Conservation (phyloP, 2,329 filamentous ascomycete species). For the Diplodia intermedia region DNA sequence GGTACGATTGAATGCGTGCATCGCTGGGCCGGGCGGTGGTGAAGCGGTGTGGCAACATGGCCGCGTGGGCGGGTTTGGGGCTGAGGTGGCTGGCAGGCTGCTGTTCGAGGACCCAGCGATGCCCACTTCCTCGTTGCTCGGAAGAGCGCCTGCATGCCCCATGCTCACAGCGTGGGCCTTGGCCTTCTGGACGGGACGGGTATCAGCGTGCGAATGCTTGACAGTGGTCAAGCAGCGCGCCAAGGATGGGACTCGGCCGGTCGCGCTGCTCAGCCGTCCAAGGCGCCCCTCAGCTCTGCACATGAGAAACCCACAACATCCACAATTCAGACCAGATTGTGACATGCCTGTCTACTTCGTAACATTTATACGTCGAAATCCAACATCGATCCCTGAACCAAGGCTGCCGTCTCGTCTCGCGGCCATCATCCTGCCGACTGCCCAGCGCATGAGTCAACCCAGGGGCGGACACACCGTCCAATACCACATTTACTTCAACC, state of each 20-base stretch:
- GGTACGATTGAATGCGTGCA: neutral
- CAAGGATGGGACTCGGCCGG: neutral
- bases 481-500: constrained; percentile 7
- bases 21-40: neutral
- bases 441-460: neutral
- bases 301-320: neutral
- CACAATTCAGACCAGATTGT: neutral
- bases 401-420: neutral
- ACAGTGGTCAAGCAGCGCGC: neutral
- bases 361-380: neutral
- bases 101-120: constrained; percentile 1
- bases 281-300: neutral
- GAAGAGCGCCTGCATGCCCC: neutral
- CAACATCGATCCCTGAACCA: neutral
- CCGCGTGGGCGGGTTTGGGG: neutral
- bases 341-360: too few relatives aligned
- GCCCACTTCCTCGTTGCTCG: neutral
- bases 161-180: neutral
- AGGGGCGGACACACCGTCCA: too few relatives aligned
- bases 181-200: neutral
- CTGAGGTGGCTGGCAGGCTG: neutral
- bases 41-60: neutral
- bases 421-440: neutral
- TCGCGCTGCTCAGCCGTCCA: neutral
- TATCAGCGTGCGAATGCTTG: too few relatives aligned